phyloP scores from a whole-genome alignment of 164 flowering plant genomes.

The Nymphaea thermarum region DNA sequence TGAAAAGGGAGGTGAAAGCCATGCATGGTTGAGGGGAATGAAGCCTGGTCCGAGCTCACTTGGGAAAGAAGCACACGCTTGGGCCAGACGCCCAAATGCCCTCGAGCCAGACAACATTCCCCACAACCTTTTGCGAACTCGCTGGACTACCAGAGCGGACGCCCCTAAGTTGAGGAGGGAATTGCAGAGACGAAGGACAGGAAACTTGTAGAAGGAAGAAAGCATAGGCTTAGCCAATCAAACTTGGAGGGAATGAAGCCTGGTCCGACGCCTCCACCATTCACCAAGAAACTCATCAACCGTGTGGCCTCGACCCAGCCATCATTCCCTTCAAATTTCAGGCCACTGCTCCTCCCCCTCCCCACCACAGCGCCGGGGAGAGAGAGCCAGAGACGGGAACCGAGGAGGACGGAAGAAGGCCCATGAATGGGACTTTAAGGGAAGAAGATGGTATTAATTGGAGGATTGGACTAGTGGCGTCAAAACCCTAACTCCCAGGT shows the following conservation, averaged over 20 bases:
- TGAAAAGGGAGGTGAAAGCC: neutral
- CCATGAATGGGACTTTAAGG: neutral
- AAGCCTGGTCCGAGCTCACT: slow-evolving; percentile 37
- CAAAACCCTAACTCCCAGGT: neutral
- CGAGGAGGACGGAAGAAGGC: neutral
- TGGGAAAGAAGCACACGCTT: neutral
- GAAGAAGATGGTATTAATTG: neutral
- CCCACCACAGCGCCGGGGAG: neutral
- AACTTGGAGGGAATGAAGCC: neutral
- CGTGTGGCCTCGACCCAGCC: neutral
- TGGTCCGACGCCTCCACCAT: neutral
- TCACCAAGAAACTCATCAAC: neutral
- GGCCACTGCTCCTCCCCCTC: neutral
- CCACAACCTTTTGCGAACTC: neutral
- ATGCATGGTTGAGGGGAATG: slow-evolving; percentile 23
- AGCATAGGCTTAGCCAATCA: too few species aligned
- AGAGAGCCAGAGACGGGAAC: neutral
- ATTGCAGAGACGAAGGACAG: too few species aligned
- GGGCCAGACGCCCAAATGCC: neutral
- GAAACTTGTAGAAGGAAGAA: too few species aligned
- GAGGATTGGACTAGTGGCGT: neutral
- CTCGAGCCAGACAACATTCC: neutral
- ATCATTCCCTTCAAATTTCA: neutral
- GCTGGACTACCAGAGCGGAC: too few species aligned
- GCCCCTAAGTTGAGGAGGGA: too few species aligned